These are phyloP conservation scores for Penicillium digitatum DNA, from an alignment of 2,329 filamentous ascomycete genomes.

Conservation along the genomic window DNA sequence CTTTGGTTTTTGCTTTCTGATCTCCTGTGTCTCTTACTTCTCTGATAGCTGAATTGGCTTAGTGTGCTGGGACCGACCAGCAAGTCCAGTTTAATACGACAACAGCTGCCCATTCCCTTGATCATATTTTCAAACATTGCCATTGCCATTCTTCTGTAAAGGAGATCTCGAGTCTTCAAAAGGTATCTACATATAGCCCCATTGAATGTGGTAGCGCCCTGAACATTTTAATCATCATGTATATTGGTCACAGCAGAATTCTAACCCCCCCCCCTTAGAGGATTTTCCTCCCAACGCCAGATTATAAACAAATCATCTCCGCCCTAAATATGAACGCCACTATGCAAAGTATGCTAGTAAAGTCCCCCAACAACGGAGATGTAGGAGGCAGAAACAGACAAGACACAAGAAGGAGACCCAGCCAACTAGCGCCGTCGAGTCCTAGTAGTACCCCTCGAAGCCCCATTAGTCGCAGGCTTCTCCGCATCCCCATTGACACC, in stretches of 20 bases:
- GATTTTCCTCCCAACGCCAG: background rate
- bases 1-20: background rate
- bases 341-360: background rate
- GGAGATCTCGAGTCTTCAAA: background rate
- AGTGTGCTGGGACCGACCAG: background rate
- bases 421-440: slow-evolving; percentile 31
- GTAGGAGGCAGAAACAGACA: background rate
- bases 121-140: background rate
- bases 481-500: slow-evolving; percentile 41
- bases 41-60: background rate
- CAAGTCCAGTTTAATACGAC: background rate
- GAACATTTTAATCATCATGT: background rate
- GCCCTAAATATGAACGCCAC: background rate
- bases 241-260: background rate
- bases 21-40: background rate
- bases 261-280: background rate
- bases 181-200: background rate
- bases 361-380: background rate
- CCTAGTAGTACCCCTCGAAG: slow-evolving; percentile 20
- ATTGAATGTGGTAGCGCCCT: background rate
- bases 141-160: background rate
- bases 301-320: background rate
- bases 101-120: no score
- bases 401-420: background rate
- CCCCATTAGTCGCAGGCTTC: slow-evolving; percentile 27